Evolutionary conservation across 2,329 filamentous ascomycete species (phyloP).

Genomic region (Cytospora mali): DNA sequence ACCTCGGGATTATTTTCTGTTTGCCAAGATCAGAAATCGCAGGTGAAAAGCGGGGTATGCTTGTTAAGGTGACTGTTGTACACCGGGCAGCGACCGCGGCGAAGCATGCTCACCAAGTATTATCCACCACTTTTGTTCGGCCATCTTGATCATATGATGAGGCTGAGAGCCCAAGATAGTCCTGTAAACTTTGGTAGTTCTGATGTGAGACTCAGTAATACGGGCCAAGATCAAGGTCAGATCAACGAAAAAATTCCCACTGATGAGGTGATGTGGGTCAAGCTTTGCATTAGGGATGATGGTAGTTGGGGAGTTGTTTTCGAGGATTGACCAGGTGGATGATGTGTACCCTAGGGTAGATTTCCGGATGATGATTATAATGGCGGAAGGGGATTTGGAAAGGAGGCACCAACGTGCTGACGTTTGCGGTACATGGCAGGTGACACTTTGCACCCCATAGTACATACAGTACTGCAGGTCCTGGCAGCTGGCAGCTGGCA

Average conservation of each 20-base stretch:
- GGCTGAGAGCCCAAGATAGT: conserved; percentile 10
- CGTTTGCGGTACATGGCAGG: conserved; percentile 8
- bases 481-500: not conserved
- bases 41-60: not conserved
- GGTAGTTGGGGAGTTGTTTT: not conserved
- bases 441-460: not conserved
- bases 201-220: conserved; percentile 23
- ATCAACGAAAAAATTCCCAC: not conserved
- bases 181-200: conserved; percentile 5
- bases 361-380: not conserved
- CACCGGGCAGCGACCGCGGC: too few species aligned
- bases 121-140: conserved; percentile 18
- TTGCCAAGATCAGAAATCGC: conserved; percentile 9
- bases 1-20: conserved; percentile 71
- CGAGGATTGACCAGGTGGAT: not conserved
- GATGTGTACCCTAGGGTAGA: not conserved
- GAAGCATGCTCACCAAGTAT: conserved; percentile 23
- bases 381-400: too few species aligned
- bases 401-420: conserved; percentile 23
- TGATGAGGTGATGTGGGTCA: not conserved
- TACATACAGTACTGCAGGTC: not conserved
- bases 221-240: not conserved
- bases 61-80: conserved; percentile 5
- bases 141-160: conserved; percentile 25
- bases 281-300: not conserved